Conservation (phyloP, 257 asterid species). For the Orobanche coerulescens region DNA sequence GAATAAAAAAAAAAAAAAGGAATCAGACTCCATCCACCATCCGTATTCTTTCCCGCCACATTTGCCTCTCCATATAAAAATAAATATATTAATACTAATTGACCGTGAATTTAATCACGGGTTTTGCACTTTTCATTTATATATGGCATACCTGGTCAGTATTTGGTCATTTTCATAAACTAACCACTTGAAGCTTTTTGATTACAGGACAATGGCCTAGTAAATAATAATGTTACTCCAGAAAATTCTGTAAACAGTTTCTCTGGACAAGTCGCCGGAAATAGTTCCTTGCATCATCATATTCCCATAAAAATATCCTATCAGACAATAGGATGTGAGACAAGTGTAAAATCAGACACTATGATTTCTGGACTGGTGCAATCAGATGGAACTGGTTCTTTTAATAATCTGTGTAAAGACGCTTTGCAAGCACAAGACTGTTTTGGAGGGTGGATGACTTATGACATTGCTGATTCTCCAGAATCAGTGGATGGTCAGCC, state of each 20-base stretch:
- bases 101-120: no score
- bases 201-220: constrained; percentile 40
- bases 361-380: constrained; percentile 32
- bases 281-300: constrained; percentile 24
- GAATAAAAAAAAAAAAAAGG: no score
- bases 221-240: constrained; percentile 31
- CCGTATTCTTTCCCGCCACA: no score
- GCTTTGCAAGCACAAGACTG: constrained; percentile 56
- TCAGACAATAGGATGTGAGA: constrained; percentile 33
- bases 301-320: constrained; percentile 30
- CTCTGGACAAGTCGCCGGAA: constrained; percentile 34
- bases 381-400: constrained; percentile 28
- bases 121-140: no score
- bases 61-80: no score
- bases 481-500: constrained; percentile 37
- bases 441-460: constrained; percentile 61
- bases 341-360: constrained; percentile 29
- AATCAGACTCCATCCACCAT: no score
- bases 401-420: constrained; percentile 30
- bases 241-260: constrained; percentile 35
- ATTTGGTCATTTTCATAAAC: no score
- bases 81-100: no score
- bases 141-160: not conserved
- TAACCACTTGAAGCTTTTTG: constrained; percentile 14
- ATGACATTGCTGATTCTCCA: constrained; percentile 48